phyloP scores from a whole-genome alignment of 192 early-diverging fungal genomes.

The Pilaira anomala region DNA sequence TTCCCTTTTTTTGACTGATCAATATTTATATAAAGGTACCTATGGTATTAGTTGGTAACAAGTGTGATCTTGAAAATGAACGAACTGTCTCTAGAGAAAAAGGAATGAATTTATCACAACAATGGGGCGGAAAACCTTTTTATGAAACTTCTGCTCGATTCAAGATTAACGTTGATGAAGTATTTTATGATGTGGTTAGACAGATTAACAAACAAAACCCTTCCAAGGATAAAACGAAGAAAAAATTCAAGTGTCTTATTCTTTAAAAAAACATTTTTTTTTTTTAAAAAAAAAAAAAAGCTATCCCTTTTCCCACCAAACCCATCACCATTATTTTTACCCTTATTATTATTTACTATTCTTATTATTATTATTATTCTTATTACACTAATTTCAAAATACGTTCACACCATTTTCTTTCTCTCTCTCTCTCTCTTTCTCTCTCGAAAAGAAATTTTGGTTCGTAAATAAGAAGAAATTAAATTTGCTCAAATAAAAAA shows the following conservation, averaged over 20 bases:
- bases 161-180: slow-evolving; percentile 88
- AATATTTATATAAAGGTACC: slow-evolving; percentile 53
- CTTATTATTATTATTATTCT: background rate
- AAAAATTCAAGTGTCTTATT: slow-evolving; percentile 36
- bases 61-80: slow-evolving; percentile 81
- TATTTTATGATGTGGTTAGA: slow-evolving; percentile 88
- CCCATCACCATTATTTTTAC: background rate
- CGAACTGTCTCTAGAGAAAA: slow-evolving; percentile 65
- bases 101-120: slow-evolving; percentile 61
- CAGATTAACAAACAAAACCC: slow-evolving; percentile 85
- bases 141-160: slow-evolving; percentile 86
- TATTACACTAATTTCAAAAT: too few species aligned
- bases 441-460: too few species aligned
- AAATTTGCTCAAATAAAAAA: too few species aligned
- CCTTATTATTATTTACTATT: slow-evolving; percentile 4
- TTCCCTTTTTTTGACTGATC: background rate
- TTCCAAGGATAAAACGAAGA: slow-evolving; percentile 49
- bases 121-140: slow-evolving; percentile 67
- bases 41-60: slow-evolving; percentile 91
- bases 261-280: slow-evolving; percentile 1
- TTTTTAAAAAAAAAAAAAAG: too few species aligned
- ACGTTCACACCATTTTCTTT: too few species aligned
- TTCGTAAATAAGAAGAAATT: too few species aligned
- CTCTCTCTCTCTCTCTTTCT: too few species aligned
- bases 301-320: too few species aligned